Evolutionary conservation across 2,329 filamentous ascomycete species (phyloP).

Genomic region (Aureobasidium leucospermi): DNA sequence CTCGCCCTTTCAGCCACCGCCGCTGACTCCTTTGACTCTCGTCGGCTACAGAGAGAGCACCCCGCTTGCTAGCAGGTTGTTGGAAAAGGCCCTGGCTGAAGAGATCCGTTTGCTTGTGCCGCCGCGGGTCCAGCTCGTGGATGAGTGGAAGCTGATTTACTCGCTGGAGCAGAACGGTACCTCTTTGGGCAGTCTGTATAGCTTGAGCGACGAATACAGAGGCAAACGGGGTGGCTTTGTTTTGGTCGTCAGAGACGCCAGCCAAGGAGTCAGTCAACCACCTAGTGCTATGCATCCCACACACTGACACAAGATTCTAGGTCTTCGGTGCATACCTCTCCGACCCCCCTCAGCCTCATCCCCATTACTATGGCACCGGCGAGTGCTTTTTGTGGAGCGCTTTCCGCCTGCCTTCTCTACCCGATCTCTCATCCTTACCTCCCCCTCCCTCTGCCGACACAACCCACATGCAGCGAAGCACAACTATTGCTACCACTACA

Average conservation of each 20-base stretch:
- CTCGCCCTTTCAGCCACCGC: slow-evolving; percentile 80
- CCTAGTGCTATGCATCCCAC: background rate
- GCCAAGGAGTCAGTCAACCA: slow-evolving; percentile 56
- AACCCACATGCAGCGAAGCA: slow-evolving; percentile 53
- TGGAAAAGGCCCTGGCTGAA: slow-evolving; percentile 71
- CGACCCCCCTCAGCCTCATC: slow-evolving; percentile 70
- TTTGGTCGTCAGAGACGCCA: slow-evolving; percentile 72
- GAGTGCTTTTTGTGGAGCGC: slow-evolving; percentile 92
- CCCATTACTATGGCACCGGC: slow-evolving; percentile 90
- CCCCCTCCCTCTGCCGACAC: slow-evolving; percentile 64
- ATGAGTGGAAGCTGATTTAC: slow-evolving; percentile 81
- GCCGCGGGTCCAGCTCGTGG: slow-evolving; percentile 75
- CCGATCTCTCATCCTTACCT: slow-evolving; percentile 51
- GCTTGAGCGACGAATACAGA: slow-evolving; percentile 62
- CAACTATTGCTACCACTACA: slow-evolving; percentile 41
- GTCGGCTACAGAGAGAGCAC: slow-evolving; percentile 58
- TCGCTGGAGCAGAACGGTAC: slow-evolving; percentile 89
- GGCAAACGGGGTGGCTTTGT: slow-evolving; percentile 76
- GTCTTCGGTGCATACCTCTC: slow-evolving; percentile 92
- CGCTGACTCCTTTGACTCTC: slow-evolving; percentile 72
- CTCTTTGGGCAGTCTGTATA: slow-evolving; percentile 77
- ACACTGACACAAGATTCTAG: slow-evolving; percentile 19
- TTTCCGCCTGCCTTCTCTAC: slow-evolving; percentile 52
- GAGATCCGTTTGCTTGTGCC: slow-evolving; percentile 88
- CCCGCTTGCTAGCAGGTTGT: slow-evolving; percentile 53